Percentiles rank a stretch among this genome's conserved stretches.
Evolutionary conservation across 2,329 filamentous ascomycete genomes (phyloP).

Genomic region (Malbranchea zuffiana): DNA sequence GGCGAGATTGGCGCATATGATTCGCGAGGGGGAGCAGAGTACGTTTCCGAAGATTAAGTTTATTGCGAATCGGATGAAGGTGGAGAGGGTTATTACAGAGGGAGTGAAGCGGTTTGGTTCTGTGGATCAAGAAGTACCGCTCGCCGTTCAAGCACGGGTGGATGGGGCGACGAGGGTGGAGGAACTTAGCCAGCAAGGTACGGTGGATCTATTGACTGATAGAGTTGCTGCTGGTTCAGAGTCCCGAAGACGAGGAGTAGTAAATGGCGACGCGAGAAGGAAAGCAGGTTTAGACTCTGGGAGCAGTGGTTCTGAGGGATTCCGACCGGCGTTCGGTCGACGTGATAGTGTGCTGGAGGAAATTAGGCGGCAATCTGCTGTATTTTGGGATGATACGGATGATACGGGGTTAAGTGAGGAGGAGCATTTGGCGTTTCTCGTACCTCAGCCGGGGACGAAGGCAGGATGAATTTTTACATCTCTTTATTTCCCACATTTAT

Average conservation of each 20-base stretch:
- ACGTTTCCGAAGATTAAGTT: conserved; percentile 89
- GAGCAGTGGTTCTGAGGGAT: conserved; percentile 17
- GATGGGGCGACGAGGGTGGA: background rate
- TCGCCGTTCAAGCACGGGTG: conserved; percentile 10
- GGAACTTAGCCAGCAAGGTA: conserved; percentile 1
- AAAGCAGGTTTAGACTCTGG: conserved; percentile 17
- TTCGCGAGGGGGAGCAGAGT: conserved; percentile 79
- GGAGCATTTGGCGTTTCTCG: too few relatives aligned
- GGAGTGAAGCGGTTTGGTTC: conserved; percentile 34
- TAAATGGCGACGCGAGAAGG: too few relatives aligned
- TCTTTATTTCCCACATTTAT: too few relatives aligned
- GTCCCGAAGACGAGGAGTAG: too few relatives aligned
- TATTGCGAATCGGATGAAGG: conserved; percentile 70
- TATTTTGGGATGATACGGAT: conserved; percentile 37
- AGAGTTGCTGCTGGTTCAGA: too few relatives aligned
- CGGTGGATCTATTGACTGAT: conserved; percentile 10
- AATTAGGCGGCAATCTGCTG: conserved; percentile 36
- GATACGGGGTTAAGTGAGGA: conserved; percentile 14
- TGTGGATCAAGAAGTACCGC: background rate
- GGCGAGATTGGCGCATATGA: conserved; percentile 69
- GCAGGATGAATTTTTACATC: too few relatives aligned
- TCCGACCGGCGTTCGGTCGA: conserved; percentile 18
- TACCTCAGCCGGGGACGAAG: too few relatives aligned
- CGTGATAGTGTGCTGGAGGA: conserved; percentile 33
- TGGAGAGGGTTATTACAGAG: conserved; percentile 59